Base-by-base conservation (phyloP, 208 protist species). In the Crithidia expoeki region DNA sequence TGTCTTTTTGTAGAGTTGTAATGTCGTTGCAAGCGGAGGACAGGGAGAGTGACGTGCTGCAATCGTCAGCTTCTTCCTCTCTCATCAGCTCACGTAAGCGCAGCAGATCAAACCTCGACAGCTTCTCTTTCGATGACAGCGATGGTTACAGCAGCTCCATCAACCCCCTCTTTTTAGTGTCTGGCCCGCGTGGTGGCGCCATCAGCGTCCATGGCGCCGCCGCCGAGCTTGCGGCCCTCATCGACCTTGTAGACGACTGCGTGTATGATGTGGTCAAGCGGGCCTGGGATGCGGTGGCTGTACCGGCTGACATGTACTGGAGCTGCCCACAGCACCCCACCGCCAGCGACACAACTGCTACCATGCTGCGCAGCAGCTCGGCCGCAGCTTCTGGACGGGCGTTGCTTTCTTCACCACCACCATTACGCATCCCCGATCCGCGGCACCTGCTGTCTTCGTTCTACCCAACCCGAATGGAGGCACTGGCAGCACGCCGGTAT, bases 231-330 rank as follows among this genome's bases (percentile, higher is more conserved):
- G 36, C 57, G 16, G 46, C 67, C 7, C 64, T 77, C 17, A 36
- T 52, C 0, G 75, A 75, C 42, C 17, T 70, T 9, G 74, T 90
- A 14, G 79, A 90, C 27, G 82, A 81, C 33, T 47, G 38, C 42
- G 74, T 74, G 2, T 53, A 68, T n/a, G 36, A 61, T 17, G 60
- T 84, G 4, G 27, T 95, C 19, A 25, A 30, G 32, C 57, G 82
- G 5, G 86, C 84, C 27, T 90, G 82, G 77, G 62, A 55, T 9
- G 47, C 11, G 1, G 78, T 95, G 21, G 76, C 55, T 2, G 87
- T 95, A 11, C 90, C 90, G 0, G 74, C 81, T 1, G 83, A 83
- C 51, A 74, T 65, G 61, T 95, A 95, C 61, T 95, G 90, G 90
- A 47, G 86, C 72, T 34, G 72, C 60, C 61, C 76, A 38, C 28